Base-by-base conservation (phyloP, 75 land plant species). In the Adiantum capillusveneris region DNA sequence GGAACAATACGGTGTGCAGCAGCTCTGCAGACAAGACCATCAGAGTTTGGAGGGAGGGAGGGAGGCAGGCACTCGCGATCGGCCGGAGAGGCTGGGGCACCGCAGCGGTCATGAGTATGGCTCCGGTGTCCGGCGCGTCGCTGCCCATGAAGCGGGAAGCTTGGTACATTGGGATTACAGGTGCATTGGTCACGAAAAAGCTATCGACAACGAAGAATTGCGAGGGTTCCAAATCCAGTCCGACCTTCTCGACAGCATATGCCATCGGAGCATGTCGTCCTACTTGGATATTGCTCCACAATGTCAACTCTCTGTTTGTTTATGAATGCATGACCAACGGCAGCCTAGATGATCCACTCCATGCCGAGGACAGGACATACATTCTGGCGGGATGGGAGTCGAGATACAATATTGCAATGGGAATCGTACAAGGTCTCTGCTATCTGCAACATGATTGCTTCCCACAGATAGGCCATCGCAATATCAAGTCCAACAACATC, bases 291-390 rank as follows among this genome's bases (percentile, higher is more conserved):
- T 56, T 92, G 97, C 75, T 72, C 76, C 78, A 84, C 79, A 74
- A 76, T 55, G 86, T 79, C 56, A 57, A 72, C 34, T 81, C 96
- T 0, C 69, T 92, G 79, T 56, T 92, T 69, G 62, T 92, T 41
- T 92, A 92, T 63, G 97, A 92, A 70, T 85, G 84, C 77, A 88
- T 92, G 89, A 79, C 93, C 9, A 84, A 91, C 29, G 97, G 97
- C 0, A 87, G 81, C 63, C 64, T 91, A 31, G 85, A 81, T 11
- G 97, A 84, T 2, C 52, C 85, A 30, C 68, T 92, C 43, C 85
- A 22, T n/a, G n/a, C n/a, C n/a, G n/a, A n/a, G n/a, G n/a, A n/a
- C n/a, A n/a, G n/a, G n/a, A n/a, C n/a, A n/a, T 61, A 69, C 49
- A 22, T 60, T 65, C 56, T 52, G 25, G 77, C 69, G 0, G 86